Base-by-base conservation (phyloP, 192 early-diverging fungal genomes). In the Backusella sp. region DNA sequence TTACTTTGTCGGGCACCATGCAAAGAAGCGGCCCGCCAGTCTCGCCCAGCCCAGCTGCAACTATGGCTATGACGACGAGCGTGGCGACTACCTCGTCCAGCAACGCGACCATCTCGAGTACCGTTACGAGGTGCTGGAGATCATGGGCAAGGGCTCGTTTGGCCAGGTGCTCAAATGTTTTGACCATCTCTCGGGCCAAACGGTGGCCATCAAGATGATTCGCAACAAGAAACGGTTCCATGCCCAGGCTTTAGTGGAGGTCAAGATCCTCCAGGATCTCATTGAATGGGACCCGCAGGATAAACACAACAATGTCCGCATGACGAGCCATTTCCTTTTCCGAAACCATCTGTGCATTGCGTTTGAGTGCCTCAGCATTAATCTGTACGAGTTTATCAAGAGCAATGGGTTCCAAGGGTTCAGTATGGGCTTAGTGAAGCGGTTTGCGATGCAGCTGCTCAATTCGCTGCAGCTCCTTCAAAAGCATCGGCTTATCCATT, bases 361-460 rank as follows among this genome's bases (percentile, higher is more conserved):
- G 1, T 95, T 94, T 82, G 97, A 98, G 80, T 87, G 96, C 56
- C 86, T 98, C 37, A 94, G 93, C 34, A 91, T 94, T 68, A 98
- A 98, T 67, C 83, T 98, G 72, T 98, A 98, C 83, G 97, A 98
- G 77, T 96, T 95, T 87, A 89, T 98, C 62, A 96, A 96, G 85
- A 92, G 89, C n/a, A 93, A 95, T 75, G 86, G 90, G 52, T 97
- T 97, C 84, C 85, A 92, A n/a, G 97, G 97, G 6, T 94, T 94
- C 32, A 89, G 90, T 81, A 78, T 93, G 71, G 90, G 89, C 1
- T 87, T 94, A 6, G 88, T 94, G 41, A 84, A 85, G 75, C 73
- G 84, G 82, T 91, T 97, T 62, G 85, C 92, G 6, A 82, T 84
- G 6, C 96, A 98, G 80, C 89, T 98, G 66, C 85, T 98, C 21